phyloP scores from a whole-genome alignment of 2,329 filamentous ascomycete genomes.

The Coleophoma cylindrospora region DNA sequence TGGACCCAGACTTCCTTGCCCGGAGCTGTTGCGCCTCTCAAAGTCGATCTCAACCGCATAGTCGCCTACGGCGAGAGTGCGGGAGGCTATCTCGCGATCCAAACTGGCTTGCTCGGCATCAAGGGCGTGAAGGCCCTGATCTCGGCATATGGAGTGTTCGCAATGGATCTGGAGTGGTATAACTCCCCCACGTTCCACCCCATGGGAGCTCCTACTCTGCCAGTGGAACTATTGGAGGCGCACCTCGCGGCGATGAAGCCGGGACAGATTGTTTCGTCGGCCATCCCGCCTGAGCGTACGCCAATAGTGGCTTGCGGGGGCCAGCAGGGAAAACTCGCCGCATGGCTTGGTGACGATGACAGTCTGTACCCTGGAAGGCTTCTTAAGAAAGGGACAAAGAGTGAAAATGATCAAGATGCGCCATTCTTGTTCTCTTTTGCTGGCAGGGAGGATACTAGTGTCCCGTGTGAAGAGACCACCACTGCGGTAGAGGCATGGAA shows the following conservation, averaged over 20 bases:
- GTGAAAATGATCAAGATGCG: neutral
- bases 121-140: neutral
- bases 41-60: neutral
- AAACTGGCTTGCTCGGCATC: neutral
- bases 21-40: neutral
- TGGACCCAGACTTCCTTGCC: slow-evolving; percentile 30
- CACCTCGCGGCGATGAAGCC: neutral
- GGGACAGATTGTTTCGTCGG: neutral
- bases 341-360: neutral
- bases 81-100: neutral
- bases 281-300: no score
- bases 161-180: neutral
- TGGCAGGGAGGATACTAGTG: no score
- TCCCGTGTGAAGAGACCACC: neutral
- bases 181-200: neutral
- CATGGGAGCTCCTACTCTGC: neutral
- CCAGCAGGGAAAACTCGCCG: no score
- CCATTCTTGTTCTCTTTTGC: no score
- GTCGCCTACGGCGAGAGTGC: neutral
- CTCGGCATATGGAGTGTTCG: neutral
- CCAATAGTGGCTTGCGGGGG: no score
- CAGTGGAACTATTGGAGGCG: neutral
- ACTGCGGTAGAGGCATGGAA: neutral
- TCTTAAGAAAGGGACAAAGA: neutral
- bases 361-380: neutral